Evolutionary conservation across 345 rosid genomes (phyloP).

Genomic region (Orychophragmus violaceus): DNA sequence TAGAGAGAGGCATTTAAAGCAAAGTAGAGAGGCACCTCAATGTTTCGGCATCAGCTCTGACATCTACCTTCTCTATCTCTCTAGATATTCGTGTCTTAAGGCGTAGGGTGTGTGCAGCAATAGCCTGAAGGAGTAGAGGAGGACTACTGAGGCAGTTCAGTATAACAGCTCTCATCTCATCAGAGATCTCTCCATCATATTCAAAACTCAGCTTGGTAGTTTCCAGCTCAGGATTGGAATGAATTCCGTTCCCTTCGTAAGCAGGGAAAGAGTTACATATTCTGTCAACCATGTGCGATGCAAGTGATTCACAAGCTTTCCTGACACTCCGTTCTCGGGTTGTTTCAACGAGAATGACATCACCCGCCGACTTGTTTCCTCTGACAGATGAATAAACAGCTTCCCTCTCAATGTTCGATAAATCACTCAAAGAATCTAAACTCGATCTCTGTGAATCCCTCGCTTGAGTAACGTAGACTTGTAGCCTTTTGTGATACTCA

Average conservation of each 20-base stretch:
- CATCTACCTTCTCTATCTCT: constrained; percentile 76
- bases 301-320: constrained; percentile 78
- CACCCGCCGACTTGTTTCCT: constrained; percentile 64
- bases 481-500: constrained; percentile 72
- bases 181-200: constrained; percentile 63
- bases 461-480: constrained; percentile 64
- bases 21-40: constrained; percentile 40
- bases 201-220: constrained; percentile 67
- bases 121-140: constrained; percentile 65
- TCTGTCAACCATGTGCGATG: constrained; percentile 55
- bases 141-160: constrained; percentile 65
- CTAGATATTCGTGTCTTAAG: constrained; percentile 52
- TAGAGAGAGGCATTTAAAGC: constrained; percentile 1
- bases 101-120: constrained; percentile 54
- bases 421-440: constrained; percentile 49
- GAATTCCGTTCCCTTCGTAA: constrained; percentile 81
- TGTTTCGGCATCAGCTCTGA: constrained; percentile 83
- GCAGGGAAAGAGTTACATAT: constrained; percentile 71
- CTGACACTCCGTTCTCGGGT: constrained; percentile 60
- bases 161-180: constrained; percentile 60
- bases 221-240: constrained; percentile 63
- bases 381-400: constrained; percentile 80
- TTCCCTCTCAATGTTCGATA: constrained; percentile 53
- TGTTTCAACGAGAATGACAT: constrained; percentile 81
- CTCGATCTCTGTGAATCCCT: constrained; percentile 58